Base-by-base conservation (phyloP, 176 grass and related monocot genomes). In the Oryza rufipogon region DNA sequence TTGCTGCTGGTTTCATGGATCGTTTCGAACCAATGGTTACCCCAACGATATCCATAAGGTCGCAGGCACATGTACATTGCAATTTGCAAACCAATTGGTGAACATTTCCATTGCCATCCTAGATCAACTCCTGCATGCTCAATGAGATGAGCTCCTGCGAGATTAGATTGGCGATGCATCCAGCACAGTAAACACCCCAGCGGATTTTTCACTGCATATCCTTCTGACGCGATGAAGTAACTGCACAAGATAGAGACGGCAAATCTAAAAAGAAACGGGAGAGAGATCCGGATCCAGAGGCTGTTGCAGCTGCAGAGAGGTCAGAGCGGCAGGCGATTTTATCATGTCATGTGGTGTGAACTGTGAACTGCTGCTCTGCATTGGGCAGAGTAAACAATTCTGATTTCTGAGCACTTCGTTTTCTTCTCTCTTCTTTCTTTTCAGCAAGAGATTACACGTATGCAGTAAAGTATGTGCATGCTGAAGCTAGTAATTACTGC, bases 241-340 rank as follows among this genome's bases (percentile, higher is more conserved):
- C 78, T 52, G 65, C 15, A 38, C 28, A n/a, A 14, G 66, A 68
- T 49, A 13, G 45, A 56, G 51, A 56, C 16, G 51, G 51, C 16
- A 56, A 54, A n/a, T n/a, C n/a, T n/a, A n/a, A n/a, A n/a, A 34
- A 75, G 2, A 51, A 19, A 74, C 12, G 26, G n/a, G 73, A n/a
- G 49, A 28, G 51, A 82, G 80, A 73, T 82, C 68, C 52, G 36
- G 51, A 70, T 82, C 34, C 34, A n/a, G 20, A 14, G 58, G 58
- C n/a, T 20, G n/a, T 39, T 10, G 39, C 20, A 32, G n/a, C 56
- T 22, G 39, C 20, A 32, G 11, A 28, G 8, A 60, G 28, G 49
- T 42, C 46, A 58, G 32, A 22, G 47, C 1, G 19, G 67, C 79
- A 71, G 51, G 68, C 23, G 23, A 23, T 23, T 23, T 23, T n/a